These are phyloP conservation scores for Eragrostis nindensis DNA, from an alignment of 176 grass and related monocot genomes.

Conservation along the genomic window DNA sequence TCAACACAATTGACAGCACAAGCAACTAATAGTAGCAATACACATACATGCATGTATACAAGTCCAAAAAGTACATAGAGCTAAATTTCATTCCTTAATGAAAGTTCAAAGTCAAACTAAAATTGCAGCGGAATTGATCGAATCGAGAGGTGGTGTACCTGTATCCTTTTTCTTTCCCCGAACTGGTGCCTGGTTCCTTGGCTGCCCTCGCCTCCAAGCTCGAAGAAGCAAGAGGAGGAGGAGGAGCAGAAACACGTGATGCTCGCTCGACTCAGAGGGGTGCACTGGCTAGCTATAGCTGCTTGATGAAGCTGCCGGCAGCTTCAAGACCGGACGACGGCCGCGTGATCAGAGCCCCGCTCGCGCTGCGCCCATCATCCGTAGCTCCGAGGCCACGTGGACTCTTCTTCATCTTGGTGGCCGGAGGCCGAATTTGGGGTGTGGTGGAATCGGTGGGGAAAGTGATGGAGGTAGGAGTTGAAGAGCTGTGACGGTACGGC, in stretches of 20 bases:
- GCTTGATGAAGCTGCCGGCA: neutral
- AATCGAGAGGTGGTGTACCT: slow-evolving; percentile 26
- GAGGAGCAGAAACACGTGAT: neutral
- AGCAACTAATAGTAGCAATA: neutral
- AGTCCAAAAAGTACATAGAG: no score
- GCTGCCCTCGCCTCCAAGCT: neutral
- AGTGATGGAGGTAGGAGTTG: neutral
- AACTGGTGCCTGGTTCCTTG: neutral
- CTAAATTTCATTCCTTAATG: no score
- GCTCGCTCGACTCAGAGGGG: no score
- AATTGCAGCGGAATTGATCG: neutral
- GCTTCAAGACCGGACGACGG: neutral
- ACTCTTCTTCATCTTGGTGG: neutral
- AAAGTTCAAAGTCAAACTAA: neutral
- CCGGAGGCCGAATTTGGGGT: neutral
- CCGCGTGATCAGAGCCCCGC: neutral
- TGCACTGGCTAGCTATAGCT: neutral
- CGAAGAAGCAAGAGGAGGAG: neutral
- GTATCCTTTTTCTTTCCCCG: neutral
- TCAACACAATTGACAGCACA: neutral
- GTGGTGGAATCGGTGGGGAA: neutral
- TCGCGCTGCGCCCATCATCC: neutral
- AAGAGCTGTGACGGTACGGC: neutral
- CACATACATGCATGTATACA: neutral
- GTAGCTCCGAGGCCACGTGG: no score